Evolutionary conservation across 2,329 filamentous ascomycete species (phyloP), one percentile per base, ranked within the genome.

Genomic region (Clonostachys chloroleuca): DNA sequence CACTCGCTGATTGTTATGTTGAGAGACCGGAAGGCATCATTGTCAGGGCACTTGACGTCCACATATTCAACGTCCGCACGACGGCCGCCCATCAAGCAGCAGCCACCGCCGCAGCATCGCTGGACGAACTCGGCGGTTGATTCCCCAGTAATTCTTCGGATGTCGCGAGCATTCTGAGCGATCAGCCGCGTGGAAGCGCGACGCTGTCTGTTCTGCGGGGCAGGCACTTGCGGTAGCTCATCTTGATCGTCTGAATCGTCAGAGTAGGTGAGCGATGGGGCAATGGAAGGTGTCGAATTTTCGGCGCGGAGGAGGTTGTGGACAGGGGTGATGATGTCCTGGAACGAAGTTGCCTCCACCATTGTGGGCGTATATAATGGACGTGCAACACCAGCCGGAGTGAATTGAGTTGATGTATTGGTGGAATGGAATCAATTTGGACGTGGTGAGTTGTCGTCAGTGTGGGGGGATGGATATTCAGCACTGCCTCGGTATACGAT

Each of bases 11-110:
- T 77, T 57, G 86, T 87, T 55, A 97, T 77, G 45, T 84, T 76
- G 43, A 99, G 77, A 50, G 86, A 89, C 47, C 81, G 78, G 70
- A 88, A 99, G 14, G 94, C 94, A 50, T 86, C 79, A 58, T 95
- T 97, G 64, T 94, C 83, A 2, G 92, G 92, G 3, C 81, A 60
- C 14, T 70, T 58, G 17, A 85, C 64, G 39, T 77, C 67, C 42
- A 80, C 51, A 34, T 68, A 69, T 3, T 72, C 63, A 44, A 67
- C 69, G n/a, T 39, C 36, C 36, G 36, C 36, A 52, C 71, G 65
- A 52, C 70, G 69, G 44, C 64, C 63, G 43, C 65, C 67, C 43
- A 74, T 75, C 64, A 83, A 73, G 57, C 81, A 84, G 64, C 82
- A 85, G 48, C 80, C 80, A 33, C 81, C 81, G 45, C 82, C 82